Evolutionary conservation across 2,329 filamentous ascomycete species (phyloP), one percentile per base, ranked within the genome.

Genomic region (Ophiostoma pallidulum): DNA sequence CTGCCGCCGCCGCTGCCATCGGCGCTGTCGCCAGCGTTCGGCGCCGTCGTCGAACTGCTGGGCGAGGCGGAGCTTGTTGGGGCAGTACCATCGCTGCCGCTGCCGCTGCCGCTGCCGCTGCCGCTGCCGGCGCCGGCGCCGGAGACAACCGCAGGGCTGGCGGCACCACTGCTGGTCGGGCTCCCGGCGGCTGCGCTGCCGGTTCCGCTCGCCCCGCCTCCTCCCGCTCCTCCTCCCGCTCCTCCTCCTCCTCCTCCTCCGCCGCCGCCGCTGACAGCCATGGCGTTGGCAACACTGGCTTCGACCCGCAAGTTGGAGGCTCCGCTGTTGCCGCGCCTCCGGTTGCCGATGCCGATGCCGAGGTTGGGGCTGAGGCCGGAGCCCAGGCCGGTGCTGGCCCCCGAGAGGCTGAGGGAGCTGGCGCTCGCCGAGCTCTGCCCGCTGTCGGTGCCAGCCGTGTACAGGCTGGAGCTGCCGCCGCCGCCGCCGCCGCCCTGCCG

Each of bases 361-460:
- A n/a, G n/a, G n/a, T n/a, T n/a, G n/a, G n/a, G n/a, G n/a, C n/a
- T n/a, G n/a, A n/a, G n/a, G n/a, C n/a, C n/a, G n/a, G n/a, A n/a
- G n/a, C n/a, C n/a, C n/a, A 88, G 64, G 47, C 77, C 57, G 16
- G 78, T 72, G 19, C 77, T 73, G 20, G 87, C 64, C 47, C 77
- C 56, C 14, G 78, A 73, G 26, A 89, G 64, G 50, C 78, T 83
- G 42, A 84, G 65, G 32, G 75, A 78, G 59, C 84, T 87, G 4
- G 75, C 78, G 57, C 80, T 82, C 1, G 73, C 74, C 32, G 72
- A 71, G 53, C 66, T 70, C 19, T 67, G 63, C 2, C 67, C 66
- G 50, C 66, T 66, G 6, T 62, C 64, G 52, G 50, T 44, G 38
- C 48, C 65, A 2, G 31, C 61, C 45, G 65, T 68, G 51, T 74